Conservation (phyloP, 176 grass and related monocot genomes). For the Bonia amplexicaulis region DNA sequence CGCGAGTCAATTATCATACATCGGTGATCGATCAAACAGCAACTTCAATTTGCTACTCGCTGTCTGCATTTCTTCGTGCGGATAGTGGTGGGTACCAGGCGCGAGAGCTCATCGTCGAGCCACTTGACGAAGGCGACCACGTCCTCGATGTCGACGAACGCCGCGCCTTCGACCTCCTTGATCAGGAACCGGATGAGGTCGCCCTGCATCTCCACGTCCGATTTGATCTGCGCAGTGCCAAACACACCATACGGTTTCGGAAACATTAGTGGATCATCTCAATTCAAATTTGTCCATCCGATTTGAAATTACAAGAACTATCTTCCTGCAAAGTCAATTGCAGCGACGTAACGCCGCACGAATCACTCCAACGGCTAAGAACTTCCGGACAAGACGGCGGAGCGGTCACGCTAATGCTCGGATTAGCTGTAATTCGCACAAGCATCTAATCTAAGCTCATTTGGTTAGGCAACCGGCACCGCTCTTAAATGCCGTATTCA, state of each 20-base stretch:
- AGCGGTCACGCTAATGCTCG: not conserved
- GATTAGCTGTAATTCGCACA: not conserved
- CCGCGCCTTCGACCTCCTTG: constrained; percentile 68
- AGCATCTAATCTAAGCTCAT: not conserved
- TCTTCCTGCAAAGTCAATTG: not conserved
- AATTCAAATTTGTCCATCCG: not conserved
- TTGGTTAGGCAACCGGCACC: not conserved
- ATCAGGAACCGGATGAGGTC: constrained; percentile 86
- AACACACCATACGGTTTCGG: not conserved
- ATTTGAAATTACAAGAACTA: not conserved
- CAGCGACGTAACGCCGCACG: not conserved
- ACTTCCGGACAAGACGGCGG: not conserved
- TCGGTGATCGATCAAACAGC: not conserved
- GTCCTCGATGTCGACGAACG: constrained; percentile 70
- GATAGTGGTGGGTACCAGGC: constrained; percentile 30
- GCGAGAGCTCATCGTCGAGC: constrained; percentile 94
- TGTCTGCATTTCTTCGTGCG: not conserved
- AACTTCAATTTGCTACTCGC: not conserved
- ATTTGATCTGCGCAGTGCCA: constrained; percentile 67
- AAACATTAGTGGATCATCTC: not conserved
- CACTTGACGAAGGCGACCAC: constrained; percentile 97
- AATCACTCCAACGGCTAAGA: not conserved
- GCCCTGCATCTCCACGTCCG: constrained; percentile 87
- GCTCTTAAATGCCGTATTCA: not conserved
- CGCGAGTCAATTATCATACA: not conserved